These are phyloP conservation scores for Termitomyces sp. DNA, from an alignment of 768 basidiomycete species.

Conservation along the genomic window DNA sequence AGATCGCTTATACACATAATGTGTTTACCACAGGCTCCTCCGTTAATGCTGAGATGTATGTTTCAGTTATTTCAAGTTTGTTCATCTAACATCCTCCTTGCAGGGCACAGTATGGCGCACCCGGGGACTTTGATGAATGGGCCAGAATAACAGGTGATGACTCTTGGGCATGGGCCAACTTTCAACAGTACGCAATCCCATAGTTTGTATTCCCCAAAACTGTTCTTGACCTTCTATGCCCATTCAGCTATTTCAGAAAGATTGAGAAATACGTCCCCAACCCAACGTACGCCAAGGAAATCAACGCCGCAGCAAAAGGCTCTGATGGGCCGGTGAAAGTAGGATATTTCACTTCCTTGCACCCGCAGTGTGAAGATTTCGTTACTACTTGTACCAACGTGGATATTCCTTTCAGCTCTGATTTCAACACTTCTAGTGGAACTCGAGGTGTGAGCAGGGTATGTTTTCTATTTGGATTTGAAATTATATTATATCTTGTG, in stretches of 20 bases:
- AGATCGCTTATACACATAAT: not conserved
- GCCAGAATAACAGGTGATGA: slow-evolving; percentile 49
- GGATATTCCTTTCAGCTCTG: slow-evolving; percentile 50
- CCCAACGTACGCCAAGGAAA: slow-evolving; percentile 43
- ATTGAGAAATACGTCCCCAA: slow-evolving; percentile 57
- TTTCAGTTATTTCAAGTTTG: not conserved
- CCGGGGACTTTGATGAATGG: slow-evolving; percentile 71
- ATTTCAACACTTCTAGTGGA: slow-evolving; percentile 55
- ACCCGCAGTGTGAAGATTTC: slow-evolving; percentile 38
- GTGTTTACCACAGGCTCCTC: slow-evolving; percentile 43
- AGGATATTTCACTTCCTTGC: slow-evolving; percentile 47
- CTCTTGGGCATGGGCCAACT: slow-evolving; percentile 57
- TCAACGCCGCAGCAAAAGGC: slow-evolving; percentile 44
- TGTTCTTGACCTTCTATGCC: not conserved
- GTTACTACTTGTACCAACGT: slow-evolving; percentile 47
- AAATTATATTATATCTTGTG: not conserved
- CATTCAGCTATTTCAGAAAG: slow-evolving; percentile 56
- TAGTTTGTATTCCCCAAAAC: not conserved
- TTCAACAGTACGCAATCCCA: slow-evolving; percentile 38
- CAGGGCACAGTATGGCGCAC: slow-evolving; percentile 63
- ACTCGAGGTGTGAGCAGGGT: slow-evolving; percentile 57
- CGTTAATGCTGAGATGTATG: slow-evolving; percentile 57
- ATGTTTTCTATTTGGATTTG: slow-evolving; percentile 11
- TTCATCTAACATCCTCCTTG: not conserved
- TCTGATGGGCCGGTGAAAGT: slow-evolving; percentile 48